These are phyloP conservation scores for Lotus japonicus DNA, from an alignment of 306 rosid species.

Conservation along the genomic window DNA sequence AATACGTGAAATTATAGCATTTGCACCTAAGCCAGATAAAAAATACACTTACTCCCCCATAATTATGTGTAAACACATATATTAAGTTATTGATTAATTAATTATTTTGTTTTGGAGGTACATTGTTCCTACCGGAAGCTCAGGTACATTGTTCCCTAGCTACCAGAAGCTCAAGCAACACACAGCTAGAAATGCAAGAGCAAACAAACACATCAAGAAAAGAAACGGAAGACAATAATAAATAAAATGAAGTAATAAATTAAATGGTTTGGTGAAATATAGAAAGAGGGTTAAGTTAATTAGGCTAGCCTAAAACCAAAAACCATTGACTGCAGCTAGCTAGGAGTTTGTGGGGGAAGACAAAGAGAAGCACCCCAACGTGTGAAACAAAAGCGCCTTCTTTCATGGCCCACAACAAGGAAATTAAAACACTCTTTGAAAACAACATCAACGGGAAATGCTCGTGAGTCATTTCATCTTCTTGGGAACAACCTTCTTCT, in stretches of 20 bases:
- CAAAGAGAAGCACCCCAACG: conserved; percentile 57
- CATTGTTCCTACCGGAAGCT: conserved; percentile 35
- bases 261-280: conserved; percentile 19
- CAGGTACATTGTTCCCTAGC: no score
- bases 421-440: conserved; percentile 38
- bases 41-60: no score
- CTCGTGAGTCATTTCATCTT: conserved; percentile 55
- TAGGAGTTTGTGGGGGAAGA: conserved; percentile 34
- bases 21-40: no score
- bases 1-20: no score
- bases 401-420: conserved; percentile 36
- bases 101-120: conserved; percentile 29
- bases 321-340: conserved; percentile 35
- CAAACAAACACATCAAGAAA: background rate
- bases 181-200: background rate
- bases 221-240: background rate
- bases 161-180: background rate
- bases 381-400: conserved; percentile 65
- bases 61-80: no score
- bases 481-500: conserved; percentile 54
- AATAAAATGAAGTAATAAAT: background rate
- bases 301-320: conserved; percentile 26
- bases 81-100: no score
- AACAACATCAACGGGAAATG: conserved; percentile 63
- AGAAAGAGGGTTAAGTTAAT: background rate